Percentiles rank a stretch among this genome's conserved stretches.
Evolutionary conservation across 768 basidiomycete species (phyloP).

Genomic region (Leccinum variicolor): DNA sequence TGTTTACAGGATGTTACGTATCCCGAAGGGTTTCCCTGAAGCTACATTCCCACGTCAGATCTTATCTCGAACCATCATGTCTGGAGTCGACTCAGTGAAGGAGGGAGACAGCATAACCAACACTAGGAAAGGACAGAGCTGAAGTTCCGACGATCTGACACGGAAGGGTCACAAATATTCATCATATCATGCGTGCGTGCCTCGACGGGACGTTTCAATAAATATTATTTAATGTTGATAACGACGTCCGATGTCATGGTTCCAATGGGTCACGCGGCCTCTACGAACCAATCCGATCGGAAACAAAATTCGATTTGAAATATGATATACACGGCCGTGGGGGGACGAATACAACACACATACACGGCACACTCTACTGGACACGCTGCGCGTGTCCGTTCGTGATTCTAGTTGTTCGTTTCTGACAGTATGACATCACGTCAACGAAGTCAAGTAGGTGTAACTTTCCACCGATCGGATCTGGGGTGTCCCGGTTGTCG

Average conservation of each 20-base stretch:
- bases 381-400: background rate
- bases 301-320: background rate
- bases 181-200: background rate
- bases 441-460: slow-evolving; percentile 21
- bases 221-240: background rate
- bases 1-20: background rate
- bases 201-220: background rate
- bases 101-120: background rate
- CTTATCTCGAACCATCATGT: background rate
- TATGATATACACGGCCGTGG: slow-evolving; percentile 4
- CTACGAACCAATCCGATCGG: slow-evolving; percentile 6
- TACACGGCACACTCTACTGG: background rate
- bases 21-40: background rate
- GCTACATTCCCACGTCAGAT: background rate
- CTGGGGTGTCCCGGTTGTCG: slow-evolving; percentile 2
- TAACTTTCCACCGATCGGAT: slow-evolving; percentile 9
- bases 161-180: background rate
- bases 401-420: background rate
- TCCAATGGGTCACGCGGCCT: background rate
- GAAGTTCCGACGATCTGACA: background rate
- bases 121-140: too few relatives aligned
- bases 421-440: slow-evolving; percentile 9
- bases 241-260: background rate
- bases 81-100: background rate
- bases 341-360: slow-evolving; percentile 11